These are phyloP conservation scores for Phytophthora meadii DNA, from an alignment of 352 stramenopile genomes.

Conservation along the genomic window DNA sequence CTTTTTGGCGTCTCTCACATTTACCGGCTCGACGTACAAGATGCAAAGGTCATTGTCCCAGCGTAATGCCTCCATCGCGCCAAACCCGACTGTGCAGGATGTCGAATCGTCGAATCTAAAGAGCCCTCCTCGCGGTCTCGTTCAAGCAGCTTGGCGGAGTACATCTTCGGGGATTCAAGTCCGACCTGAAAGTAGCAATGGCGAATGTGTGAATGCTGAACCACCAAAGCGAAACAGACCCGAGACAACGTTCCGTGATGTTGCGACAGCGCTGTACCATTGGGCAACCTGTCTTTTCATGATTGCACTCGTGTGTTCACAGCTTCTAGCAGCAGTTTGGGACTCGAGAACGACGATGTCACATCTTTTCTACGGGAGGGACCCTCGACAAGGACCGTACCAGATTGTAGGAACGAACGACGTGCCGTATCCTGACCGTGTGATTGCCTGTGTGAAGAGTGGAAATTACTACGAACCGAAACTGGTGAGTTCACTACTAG, in stretches of 20 bases:
- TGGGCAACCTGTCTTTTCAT: constrained; percentile 44
- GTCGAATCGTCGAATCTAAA: neutral
- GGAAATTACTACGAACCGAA: constrained; percentile 35
- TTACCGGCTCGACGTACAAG: neutral
- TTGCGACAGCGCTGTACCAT: constrained; percentile 16
- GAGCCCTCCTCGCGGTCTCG: neutral
- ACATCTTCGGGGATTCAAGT: constrained; percentile 1
- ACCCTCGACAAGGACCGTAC: constrained; percentile 12
- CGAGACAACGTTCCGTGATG: constrained; percentile 2
- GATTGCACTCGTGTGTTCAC: constrained; percentile 33
- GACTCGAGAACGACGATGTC: constrained; percentile 7
- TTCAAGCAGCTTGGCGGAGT: neutral
- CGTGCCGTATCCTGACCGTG: constrained; percentile 52
- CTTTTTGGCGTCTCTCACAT: too few species aligned
- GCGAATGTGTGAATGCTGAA: neutral
- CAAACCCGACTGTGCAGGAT: neutral
- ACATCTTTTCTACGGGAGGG: constrained; percentile 20
- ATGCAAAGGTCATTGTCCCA: constrained; percentile 7
- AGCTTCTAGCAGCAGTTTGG: constrained; percentile 47
- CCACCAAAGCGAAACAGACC: neutral
- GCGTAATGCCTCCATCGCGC: constrained; percentile 1
- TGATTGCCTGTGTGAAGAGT: constrained; percentile 41
- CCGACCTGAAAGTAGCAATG: neutral
- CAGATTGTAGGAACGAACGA: constrained; percentile 50
- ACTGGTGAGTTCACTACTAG: constrained; percentile 41